Base-by-base conservation (phyloP, 257 asterid species). In the Anisodus acutangulus region DNA sequence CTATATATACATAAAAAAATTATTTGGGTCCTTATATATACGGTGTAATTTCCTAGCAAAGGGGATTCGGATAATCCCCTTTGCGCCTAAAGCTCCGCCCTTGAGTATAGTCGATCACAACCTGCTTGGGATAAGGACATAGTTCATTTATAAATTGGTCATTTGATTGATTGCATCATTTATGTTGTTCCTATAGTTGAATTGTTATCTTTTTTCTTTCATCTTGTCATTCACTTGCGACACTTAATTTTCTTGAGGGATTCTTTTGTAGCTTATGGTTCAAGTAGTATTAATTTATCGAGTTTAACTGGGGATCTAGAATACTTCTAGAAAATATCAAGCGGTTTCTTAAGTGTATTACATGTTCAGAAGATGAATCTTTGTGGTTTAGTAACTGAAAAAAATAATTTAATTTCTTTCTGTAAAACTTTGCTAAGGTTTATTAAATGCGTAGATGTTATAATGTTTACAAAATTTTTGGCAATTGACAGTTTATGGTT, bases 391-490 rank as follows among this genome's bases (percentile, higher is more conserved):
- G 59, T 72, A 72, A 71, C 15, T 47, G 26, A 8, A 17, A 43
- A 63, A 43, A 17, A n/a, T 51, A 45, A 37, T 72, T 72, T 72
- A 19, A 9, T 22, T 72, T 72, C 58, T 22, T 13, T 49, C 80
- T 8, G 2, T 22, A n/a, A 45, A 71, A 71, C 80, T 71, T 71
- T 45, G n/a, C 5, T 71, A 58, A 71, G 80, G 37, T 47, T 45
- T 45, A 45, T 71, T 71, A 45, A 71, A 71, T 47, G 39, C 1
- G 58, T 71, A 45, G 9, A 71, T 71, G 58, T 45, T 22, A 71
- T 22, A 71, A 71, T 45, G 79, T 71, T 5, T 71, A n/a, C 79
- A 41, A 70, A 17, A 17, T 13, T 70, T 69, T 70, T 41, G 79
- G 35, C 26, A 22, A 22, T 22, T 22, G 26, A 22, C 57, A 19